A percentile compares a stretch with the other conserved stretches of the same genome.
phyloP scores from a whole-genome alignment of 495 filamentous ascomycete genomes.

The Terfezia boudieri region DNA sequence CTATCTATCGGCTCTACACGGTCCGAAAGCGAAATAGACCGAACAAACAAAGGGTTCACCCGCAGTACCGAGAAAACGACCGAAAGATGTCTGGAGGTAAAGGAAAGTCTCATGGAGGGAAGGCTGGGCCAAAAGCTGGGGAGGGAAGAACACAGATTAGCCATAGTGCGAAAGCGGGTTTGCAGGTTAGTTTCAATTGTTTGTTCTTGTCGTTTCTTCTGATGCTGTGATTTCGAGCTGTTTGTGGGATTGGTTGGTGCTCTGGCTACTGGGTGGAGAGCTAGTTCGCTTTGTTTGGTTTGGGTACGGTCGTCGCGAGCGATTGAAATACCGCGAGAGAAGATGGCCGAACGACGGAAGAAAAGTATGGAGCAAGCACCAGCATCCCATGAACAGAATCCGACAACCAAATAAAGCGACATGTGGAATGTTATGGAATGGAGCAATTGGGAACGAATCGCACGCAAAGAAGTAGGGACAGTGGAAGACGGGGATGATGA shows the following conservation, averaged over 20 bases:
- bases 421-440: too few relatives aligned
- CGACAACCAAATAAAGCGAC: too few relatives aligned
- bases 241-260: not conserved
- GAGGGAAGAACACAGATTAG: conserved; percentile 85
- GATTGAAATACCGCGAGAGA: not conserved
- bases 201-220: conserved; percentile 7
- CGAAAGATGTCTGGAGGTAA: conserved; percentile 56
- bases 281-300: not conserved
- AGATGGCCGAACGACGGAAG: too few relatives aligned
- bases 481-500: too few relatives aligned
- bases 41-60: too few relatives aligned
- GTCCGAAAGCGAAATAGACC: too few relatives aligned
- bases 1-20: too few relatives aligned
- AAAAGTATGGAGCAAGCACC: too few relatives aligned
- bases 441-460: too few relatives aligned
- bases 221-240: not conserved
- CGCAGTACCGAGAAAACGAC: too few relatives aligned
- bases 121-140: conserved; percentile 68
- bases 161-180: conserved; percentile 91
- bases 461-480: too few relatives aligned
- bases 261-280: not conserved
- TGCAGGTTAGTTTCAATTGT: conserved; percentile 45
- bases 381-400: too few relatives aligned
- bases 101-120: conserved; percentile 85
- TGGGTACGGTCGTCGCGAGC: not conserved